Conservation (phyloP, 2,329 filamentous ascomycete genomes). For the Tympanopsis confertula region DNA sequence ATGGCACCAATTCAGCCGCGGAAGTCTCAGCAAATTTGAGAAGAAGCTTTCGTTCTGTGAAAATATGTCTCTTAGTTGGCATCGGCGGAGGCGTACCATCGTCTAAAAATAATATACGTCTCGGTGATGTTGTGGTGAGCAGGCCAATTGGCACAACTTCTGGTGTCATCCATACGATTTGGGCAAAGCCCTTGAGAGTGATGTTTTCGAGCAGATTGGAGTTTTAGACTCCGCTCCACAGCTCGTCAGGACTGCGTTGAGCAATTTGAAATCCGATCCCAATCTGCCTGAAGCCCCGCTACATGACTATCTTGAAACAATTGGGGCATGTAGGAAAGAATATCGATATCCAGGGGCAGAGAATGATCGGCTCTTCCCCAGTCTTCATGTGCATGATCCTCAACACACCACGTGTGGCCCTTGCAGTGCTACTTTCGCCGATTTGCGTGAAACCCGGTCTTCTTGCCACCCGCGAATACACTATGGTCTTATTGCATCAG, state of each 20-base stretch:
- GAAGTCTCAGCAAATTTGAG: constrained; percentile 7
- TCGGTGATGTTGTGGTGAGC: constrained; percentile 1
- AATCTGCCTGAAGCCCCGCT: too few species aligned
- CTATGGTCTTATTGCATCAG: constrained; percentile 6
- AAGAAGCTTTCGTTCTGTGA: constrained; percentile 6
- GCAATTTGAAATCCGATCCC: too few species aligned
- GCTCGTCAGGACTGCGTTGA: constrained; percentile 1
- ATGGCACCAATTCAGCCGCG: constrained; percentile 8
- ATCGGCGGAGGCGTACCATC: constrained; percentile 6
- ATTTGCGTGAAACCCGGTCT: background rate
- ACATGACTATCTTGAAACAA: too few species aligned
- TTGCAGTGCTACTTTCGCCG: too few species aligned
- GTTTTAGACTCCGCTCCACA: constrained; percentile 2
- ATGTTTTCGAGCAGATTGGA: constrained; percentile 2
- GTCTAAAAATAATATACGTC: background rate
- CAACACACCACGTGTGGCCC: too few species aligned
- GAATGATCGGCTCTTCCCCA: background rate
- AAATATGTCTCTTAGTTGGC: constrained; percentile 7
- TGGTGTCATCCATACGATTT: constrained; percentile 5
- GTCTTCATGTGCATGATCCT: background rate
- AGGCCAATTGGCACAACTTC: background rate
- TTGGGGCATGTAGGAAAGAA: too few species aligned
- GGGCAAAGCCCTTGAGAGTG: constrained; percentile 2
- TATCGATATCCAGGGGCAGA: too few species aligned
- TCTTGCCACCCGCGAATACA: constrained; percentile 4